phyloP scores from a whole-genome alignment of 371 early-diverging fungal genomes.

The Mortierella sp. region DNA sequence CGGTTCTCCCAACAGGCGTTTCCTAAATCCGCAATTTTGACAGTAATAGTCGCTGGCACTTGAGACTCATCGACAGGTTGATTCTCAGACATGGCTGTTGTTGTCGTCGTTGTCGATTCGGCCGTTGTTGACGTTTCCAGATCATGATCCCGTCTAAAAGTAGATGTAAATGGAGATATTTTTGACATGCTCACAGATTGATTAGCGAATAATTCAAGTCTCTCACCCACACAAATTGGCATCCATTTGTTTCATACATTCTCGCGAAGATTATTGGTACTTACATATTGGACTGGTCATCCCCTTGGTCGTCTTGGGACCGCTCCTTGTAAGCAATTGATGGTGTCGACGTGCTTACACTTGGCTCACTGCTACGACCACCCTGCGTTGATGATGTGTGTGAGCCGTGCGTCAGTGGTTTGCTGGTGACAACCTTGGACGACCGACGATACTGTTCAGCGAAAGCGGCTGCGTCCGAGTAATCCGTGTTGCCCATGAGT shows the following conservation, averaged over 20 bases:
- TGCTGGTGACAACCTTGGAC: constrained; percentile 46
- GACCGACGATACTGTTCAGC: constrained; percentile 46
- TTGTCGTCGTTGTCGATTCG: neutral
- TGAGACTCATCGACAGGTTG: constrained; percentile 70
- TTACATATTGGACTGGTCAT: neutral
- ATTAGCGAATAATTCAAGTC: neutral
- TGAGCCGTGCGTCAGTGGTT: constrained; percentile 41
- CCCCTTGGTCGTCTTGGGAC: neutral
- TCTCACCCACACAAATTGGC: neutral
- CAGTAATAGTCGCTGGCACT: constrained; percentile 29
- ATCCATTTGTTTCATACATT: neutral
- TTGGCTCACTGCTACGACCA: constrained; percentile 22
- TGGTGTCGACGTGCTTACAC: constrained; percentile 19
- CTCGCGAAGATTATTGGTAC: neutral
- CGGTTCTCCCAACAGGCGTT: constrained; percentile 98
- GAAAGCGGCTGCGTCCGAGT: constrained; percentile 34
- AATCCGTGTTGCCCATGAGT: constrained; percentile 47
- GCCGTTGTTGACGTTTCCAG: neutral
- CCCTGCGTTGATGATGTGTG: constrained; percentile 1
- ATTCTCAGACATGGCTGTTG: constrained; percentile 84
- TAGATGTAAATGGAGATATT: neutral
- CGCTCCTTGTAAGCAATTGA: neutral
- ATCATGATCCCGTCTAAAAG: constrained; percentile 1
- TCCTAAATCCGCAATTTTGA: constrained; percentile 98
- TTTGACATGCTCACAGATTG: constrained; percentile 5